Conservation (phyloP, 2,329 filamentous ascomycete genomes). For the Emmonsia crescens region DNA sequence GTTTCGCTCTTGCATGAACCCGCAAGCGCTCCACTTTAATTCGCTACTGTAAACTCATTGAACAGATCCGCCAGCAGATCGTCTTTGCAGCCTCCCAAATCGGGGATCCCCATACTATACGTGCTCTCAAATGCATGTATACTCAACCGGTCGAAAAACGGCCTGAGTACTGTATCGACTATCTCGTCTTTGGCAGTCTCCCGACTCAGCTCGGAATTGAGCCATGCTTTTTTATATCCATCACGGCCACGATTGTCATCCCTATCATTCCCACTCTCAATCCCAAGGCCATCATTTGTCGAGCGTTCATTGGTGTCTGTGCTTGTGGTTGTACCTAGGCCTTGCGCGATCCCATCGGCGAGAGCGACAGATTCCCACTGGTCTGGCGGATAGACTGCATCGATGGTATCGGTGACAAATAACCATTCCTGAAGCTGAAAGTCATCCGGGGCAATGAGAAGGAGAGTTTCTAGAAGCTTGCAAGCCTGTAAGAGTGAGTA, state of each 20-base stretch:
- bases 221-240: constrained; percentile 30
- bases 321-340: constrained; percentile 44
- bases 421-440: constrained; percentile 99
- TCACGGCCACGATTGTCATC: constrained; percentile 12
- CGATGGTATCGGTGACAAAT: constrained; percentile 92
- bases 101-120: constrained; percentile 67
- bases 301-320: not conserved
- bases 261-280: not conserved
- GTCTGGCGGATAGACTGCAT: constrained; percentile 76
- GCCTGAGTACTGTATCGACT: constrained; percentile 65
- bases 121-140: constrained; percentile 89
- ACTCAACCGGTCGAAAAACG: constrained; percentile 84
- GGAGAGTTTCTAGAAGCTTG: constrained; percentile 82
- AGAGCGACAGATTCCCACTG: constrained; percentile 61
- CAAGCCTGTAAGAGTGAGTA: constrained; percentile 76
- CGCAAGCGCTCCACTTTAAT: constrained; percentile 11
- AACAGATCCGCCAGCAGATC: constrained; percentile 64
- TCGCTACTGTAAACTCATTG: constrained; percentile 55
- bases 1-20: too few species aligned
- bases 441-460: constrained; percentile 80
- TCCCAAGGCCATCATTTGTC: not conserved
- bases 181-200: constrained; percentile 50
- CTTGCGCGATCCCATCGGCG: constrained; percentile 73
- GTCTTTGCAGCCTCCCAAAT: constrained; percentile 53
- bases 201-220: constrained; percentile 39